These are phyloP conservation scores for Ocimum tenuiflorum DNA, from an alignment of 257 asterid species.

Conservation along the genomic window DNA sequence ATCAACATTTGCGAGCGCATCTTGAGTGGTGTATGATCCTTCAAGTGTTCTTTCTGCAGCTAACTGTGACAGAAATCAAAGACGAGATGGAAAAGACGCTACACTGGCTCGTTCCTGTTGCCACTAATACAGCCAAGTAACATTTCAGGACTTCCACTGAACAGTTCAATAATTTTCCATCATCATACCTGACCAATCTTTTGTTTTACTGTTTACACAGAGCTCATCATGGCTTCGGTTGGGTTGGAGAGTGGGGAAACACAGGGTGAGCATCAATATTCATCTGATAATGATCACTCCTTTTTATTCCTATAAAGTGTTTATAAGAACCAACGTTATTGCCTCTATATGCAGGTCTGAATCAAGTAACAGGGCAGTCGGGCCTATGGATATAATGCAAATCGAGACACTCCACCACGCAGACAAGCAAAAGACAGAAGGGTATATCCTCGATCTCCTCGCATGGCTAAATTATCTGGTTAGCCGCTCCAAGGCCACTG, in stretches of 20 bases:
- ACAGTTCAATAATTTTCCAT: neutral
- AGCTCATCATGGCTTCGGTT: constrained; percentile 83
- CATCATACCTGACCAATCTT: neutral
- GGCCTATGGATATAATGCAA: constrained; percentile 42
- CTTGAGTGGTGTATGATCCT: neutral
- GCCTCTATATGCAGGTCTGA: constrained; percentile 41
- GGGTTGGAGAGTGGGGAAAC: constrained; percentile 92
- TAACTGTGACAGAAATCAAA: constrained; percentile 42
- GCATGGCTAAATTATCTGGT: constrained; percentile 62
- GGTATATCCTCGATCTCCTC: constrained; percentile 49
- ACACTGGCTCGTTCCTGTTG: constrained; percentile 67
- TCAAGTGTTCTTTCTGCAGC: constrained; percentile 33
- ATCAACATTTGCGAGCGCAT: too few species aligned
- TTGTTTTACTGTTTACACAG: constrained; percentile 27
- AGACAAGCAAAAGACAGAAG: constrained; percentile 55
- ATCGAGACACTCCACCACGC: constrained; percentile 79
- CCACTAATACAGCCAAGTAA: constrained; percentile 75
- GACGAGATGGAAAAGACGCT: constrained; percentile 78
- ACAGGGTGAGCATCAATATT: constrained; percentile 48
- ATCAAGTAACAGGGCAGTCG: constrained; percentile 35
- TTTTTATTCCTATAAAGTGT: too few species aligned
- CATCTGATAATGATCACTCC: too few species aligned
- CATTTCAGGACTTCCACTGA: constrained; percentile 1
- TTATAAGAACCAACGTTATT: neutral
- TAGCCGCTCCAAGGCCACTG: constrained; percentile 36